These are phyloP conservation scores for Epichloe gansuensis DNA, from an alignment of 2,329 filamentous ascomycete species.

Conservation along the genomic window DNA sequence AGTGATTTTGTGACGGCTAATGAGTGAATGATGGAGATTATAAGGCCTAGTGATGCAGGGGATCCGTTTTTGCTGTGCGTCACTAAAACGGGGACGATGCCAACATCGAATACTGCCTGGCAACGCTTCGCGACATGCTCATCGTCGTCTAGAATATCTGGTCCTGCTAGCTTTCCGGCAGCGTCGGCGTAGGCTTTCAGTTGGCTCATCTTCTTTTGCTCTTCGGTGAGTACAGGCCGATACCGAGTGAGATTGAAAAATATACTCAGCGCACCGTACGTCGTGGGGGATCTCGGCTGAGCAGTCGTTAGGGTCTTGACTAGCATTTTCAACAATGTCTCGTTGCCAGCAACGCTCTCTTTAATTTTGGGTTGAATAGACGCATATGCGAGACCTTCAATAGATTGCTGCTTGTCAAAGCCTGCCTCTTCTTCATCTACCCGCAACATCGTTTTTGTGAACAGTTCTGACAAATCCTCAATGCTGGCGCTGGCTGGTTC, in stretches of 20 bases:
- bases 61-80: slow-evolving; percentile 63
- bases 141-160: slow-evolving; percentile 62
- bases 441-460: slow-evolving; percentile 52
- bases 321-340: slow-evolving; percentile 54
- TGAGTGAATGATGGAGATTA: slow-evolving; percentile 63
- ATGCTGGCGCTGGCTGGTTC: slow-evolving; percentile 46
- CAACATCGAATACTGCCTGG: slow-evolving; percentile 63
- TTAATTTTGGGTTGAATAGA: slow-evolving; percentile 78
- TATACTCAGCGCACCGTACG: slow-evolving; percentile 79
- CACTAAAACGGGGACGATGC: slow-evolving; percentile 64
- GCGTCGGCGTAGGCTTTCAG: slow-evolving; percentile 91
- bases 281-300: slow-evolving; percentile 52
- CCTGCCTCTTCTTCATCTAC: slow-evolving; percentile 38
- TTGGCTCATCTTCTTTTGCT: slow-evolving; percentile 83
- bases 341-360: slow-evolving; percentile 61
- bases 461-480: slow-evolving; percentile 51
- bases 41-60: slow-evolving; percentile 55
- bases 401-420: slow-evolving; percentile 51
- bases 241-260: slow-evolving; percentile 77
- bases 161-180: slow-evolving; percentile 48
- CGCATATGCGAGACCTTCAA: slow-evolving; percentile 87
- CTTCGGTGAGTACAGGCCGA: slow-evolving; percentile 64
- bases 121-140: slow-evolving; percentile 65
- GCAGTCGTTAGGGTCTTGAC: slow-evolving; percentile 48
- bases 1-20: slow-evolving; percentile 62